These are phyloP conservation scores for Sporothrix variecibatus DNA, from an alignment of 2,329 filamentous ascomycete species.

Conservation along the genomic window DNA sequence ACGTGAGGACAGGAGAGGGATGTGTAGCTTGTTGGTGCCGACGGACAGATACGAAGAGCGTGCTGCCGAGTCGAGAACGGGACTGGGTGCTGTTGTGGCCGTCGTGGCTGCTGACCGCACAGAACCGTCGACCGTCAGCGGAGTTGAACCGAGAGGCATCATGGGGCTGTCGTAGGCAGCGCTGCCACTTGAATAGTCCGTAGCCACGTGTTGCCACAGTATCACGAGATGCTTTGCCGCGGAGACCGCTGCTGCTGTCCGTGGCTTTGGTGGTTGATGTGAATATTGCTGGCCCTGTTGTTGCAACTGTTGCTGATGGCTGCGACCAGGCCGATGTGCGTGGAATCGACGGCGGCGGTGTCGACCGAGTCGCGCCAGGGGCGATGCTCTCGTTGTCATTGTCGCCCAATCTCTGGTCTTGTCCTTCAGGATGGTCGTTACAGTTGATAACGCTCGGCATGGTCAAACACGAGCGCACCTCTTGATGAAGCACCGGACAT, in stretches of 20 bases:
- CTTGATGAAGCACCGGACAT: conserved; percentile 19
- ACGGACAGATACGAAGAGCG: conserved; percentile 29
- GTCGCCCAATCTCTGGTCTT: neutral
- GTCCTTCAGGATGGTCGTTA: conserved; percentile 24
- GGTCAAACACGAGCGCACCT: neutral
- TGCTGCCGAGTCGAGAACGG: conserved; percentile 25
- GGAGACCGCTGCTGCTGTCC: neutral
- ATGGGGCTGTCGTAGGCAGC: conserved; percentile 20
- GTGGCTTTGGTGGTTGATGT: neutral
- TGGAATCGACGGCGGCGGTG: conserved; percentile 21
- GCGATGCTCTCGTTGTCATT: neutral
- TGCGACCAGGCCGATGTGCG: conserved; percentile 31
- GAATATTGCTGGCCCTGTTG: neutral
- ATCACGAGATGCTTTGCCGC: conserved; percentile 24
- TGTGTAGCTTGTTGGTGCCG: conserved; percentile 27
- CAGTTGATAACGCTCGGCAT: conserved; percentile 23
- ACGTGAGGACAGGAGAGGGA: conserved; percentile 25
- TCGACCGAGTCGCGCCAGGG: neutral
- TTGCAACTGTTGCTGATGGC: conserved; percentile 22
- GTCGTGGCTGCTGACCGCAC: conserved; percentile 1
- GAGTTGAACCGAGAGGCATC: conserved; percentile 31
- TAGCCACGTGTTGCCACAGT: conserved; percentile 21
- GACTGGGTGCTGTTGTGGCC: conserved; percentile 20
- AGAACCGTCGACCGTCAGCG: conserved; percentile 28
- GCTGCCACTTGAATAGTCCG: conserved; percentile 24